phyloP scores from a whole-genome alignment of 805 yeast species.

The Lipomyces oligophaga region DNA sequence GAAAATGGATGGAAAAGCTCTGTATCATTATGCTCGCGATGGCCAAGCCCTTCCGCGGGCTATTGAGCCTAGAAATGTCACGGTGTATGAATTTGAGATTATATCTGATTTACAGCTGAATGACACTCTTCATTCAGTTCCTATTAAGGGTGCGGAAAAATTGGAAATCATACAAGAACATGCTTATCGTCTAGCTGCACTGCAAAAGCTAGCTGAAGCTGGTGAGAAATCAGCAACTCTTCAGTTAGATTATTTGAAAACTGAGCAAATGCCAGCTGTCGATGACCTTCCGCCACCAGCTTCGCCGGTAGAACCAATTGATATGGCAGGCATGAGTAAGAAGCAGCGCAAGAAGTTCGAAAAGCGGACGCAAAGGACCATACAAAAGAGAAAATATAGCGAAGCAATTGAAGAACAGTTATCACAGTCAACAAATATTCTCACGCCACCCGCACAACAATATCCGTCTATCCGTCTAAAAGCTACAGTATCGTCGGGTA shows the following conservation, averaged over 20 bases:
- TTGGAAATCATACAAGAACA: constrained; percentile 39
- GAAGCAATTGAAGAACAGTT: constrained; percentile 3
- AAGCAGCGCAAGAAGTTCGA: constrained; percentile 1
- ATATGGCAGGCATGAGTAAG: not conserved
- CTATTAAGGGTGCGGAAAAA: constrained; percentile 37
- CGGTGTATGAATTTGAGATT: constrained; percentile 53
- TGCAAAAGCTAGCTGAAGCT: constrained; percentile 10
- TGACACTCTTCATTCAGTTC: constrained; percentile 52
- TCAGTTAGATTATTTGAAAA: constrained; percentile 7
- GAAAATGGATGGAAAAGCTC: constrained; percentile 88
- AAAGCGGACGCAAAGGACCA: not conserved
- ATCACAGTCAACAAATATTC: not conserved
- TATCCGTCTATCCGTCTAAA: constrained; percentile 55
- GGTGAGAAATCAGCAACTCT: constrained; percentile 13
- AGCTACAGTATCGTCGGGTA: constrained; percentile 87
- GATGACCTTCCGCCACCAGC: not conserved
- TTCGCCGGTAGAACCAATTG: not conserved
- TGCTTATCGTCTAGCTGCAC: constrained; percentile 41
- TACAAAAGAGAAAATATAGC: not conserved
- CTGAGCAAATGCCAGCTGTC: constrained; percentile 8
- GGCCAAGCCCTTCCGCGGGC: constrained; percentile 79
- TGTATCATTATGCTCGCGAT: constrained; percentile 90
- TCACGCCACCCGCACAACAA: constrained; percentile 1
- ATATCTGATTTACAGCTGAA: constrained; percentile 47
- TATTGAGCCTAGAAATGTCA: constrained; percentile 73